Base-by-base conservation (phyloP, 2,329 filamentous ascomycete genomes). In the Sporothrix luriei region DNA sequence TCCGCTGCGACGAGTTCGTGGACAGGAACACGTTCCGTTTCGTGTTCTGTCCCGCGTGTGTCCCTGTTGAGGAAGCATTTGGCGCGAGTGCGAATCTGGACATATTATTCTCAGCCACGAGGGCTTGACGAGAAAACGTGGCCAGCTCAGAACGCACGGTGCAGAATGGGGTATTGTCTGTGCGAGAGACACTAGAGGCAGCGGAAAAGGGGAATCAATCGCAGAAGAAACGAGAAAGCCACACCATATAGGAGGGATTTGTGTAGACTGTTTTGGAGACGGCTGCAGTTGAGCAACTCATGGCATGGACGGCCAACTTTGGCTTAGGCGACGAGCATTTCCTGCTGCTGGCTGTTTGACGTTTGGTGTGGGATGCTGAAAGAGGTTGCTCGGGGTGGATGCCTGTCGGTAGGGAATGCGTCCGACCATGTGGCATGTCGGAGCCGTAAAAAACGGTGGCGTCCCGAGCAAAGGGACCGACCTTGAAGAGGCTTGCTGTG, bases 351-450 rank as follows among this genome's bases (percentile, higher is more conserved):
- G 33, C 5, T 33, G 33, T 33, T 33, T 33, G 33, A 5, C 6
- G 33, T 33, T 33, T 33, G 33, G 9, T 33, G 33, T 33, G 33
- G 33, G 33, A 33, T 33, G 33, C 33, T 7, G 33, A 7, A 33
- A 7, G 33, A 33, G 33, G 5, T 7, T 33, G 33, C 33, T 33
- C 9, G 33, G 9, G 33, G 33, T 33, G 33, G 33, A 33, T 33
- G 33, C 6, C 33, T 33, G 7, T 33, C 9, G 33, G 33, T 43
- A 13, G n/a, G 11, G 38, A 24, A 7, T 43, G 26, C 24, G 33
- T 40, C 33, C 21, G n/a, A 24, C 55, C 55, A 61, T 61, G 38
- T 61, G 55, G 55, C 55, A 43, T 14, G 33, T 24, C 55, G 55
- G 55, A 24, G 11, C 19, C 51, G 11, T 43, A 38, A 46, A 38